A percentile compares a stretch with the other conserved stretches of the same genome.
Evolutionary conservation across 1,284 basidiomycete species (phyloP).

Genomic region (Puccinia polysora): DNA sequence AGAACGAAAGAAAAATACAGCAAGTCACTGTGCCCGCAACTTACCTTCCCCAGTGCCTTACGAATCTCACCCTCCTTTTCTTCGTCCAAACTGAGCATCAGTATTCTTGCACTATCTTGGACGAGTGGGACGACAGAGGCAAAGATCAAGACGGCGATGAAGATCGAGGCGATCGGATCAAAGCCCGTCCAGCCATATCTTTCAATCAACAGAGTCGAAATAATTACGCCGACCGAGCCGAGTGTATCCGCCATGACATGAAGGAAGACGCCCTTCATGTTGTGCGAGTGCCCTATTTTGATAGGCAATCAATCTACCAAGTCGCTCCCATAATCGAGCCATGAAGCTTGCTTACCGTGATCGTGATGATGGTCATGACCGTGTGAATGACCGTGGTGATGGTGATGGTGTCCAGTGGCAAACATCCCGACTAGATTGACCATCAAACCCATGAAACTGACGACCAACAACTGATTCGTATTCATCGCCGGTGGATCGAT

Average conservation of each 20-base stretch:
- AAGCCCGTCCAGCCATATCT: constrained; percentile 99
- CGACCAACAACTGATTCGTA: constrained; percentile 82
- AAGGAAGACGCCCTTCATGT: constrained; percentile 98
- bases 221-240: constrained; percentile 95
- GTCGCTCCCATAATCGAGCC: too few species aligned
- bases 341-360: too few species aligned
- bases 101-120: constrained; percentile 80
- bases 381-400: constrained; percentile 49
- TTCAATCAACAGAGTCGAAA: constrained; percentile 91
- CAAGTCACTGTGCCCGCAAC: constrained; percentile 49
- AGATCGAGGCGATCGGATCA: constrained; percentile 93
- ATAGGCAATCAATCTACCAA: constrained; percentile 17
- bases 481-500: constrained; percentile 97
- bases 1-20: constrained; percentile 21
- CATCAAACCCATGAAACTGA: constrained; percentile 78
- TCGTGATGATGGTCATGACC: constrained; percentile 38
- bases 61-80: constrained; percentile 65
- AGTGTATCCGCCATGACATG: constrained; percentile 58
- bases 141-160: constrained; percentile 91
- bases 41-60: constrained; percentile 70
- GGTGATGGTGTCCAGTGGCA: constrained; percentile 69
- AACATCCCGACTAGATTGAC: constrained; percentile 99
- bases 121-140: constrained; percentile 93
- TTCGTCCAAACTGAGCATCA: constrained; percentile 76
- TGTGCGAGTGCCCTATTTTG: constrained; percentile 74